Percentiles rank a stretch among this genome's conserved stretches.
Evolutionary conservation across 306 rosid species (phyloP).

Genomic region (Alnus rubra): DNA sequence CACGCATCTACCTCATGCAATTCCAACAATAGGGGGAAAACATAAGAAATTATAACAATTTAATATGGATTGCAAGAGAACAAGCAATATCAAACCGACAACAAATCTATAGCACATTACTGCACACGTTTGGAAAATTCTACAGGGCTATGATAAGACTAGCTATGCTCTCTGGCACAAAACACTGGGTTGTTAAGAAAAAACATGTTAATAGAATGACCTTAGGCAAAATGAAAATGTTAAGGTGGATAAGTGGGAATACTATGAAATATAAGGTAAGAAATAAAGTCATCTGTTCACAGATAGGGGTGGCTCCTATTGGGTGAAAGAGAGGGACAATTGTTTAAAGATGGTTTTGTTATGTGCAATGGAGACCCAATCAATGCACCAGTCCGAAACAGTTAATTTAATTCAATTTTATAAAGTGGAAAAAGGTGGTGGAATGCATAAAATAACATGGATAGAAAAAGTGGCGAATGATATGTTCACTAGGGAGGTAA

Average conservation of each 20-base stretch:
- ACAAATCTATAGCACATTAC: not conserved
- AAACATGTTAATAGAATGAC: not conserved
- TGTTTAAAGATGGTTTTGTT: not conserved
- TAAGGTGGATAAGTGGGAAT: not conserved
- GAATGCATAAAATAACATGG: too few relatives aligned
- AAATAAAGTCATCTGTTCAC: not conserved
- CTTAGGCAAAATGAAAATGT: not conserved
- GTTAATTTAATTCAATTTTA: not conserved
- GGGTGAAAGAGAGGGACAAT: not conserved
- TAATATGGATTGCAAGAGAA: not conserved
- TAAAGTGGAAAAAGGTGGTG: not conserved
- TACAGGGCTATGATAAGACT: not conserved
- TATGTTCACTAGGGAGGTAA: too few relatives aligned
- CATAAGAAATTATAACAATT: not conserved
- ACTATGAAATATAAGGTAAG: not conserved
- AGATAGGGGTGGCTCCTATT: not conserved
- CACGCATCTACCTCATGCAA: not conserved
- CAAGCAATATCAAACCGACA: constrained; percentile 14
- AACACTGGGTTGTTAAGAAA: not conserved
- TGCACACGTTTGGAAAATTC: not conserved
- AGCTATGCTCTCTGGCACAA: not conserved
- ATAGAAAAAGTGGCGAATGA: too few relatives aligned
- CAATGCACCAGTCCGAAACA: not conserved
- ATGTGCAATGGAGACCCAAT: not conserved
- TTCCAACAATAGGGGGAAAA: not conserved